Conservation (phyloP, 129 eudicot genomes). For the Flaveria trinervia region DNA sequence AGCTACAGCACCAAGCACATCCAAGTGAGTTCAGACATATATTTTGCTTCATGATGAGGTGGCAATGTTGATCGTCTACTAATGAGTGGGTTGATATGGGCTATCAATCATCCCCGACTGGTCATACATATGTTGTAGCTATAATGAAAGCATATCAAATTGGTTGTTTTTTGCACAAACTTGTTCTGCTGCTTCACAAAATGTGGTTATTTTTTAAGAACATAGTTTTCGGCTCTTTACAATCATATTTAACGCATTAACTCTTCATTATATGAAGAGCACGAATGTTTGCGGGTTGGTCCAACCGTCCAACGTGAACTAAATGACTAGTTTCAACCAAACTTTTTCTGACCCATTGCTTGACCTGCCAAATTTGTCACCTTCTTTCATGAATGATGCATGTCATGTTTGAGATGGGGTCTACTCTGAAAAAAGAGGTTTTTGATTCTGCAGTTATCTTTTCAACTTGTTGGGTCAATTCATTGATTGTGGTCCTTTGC, state of each 20-base stretch:
- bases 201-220: neutral
- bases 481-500: constrained; percentile 57
- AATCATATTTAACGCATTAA: constrained; percentile 4
- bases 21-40: constrained; percentile 51
- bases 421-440: neutral
- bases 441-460: constrained; percentile 64
- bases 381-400: constrained; percentile 9
- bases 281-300: neutral
- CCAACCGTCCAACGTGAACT: neutral
- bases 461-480: constrained; percentile 79
- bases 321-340: neutral
- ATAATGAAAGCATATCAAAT: neutral
- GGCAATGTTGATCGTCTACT: neutral
- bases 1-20: constrained; percentile 85
- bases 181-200: neutral
- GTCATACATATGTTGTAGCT: neutral
- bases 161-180: neutral
- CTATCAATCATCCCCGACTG: neutral
- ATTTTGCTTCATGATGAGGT: constrained; percentile 8
- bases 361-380: neutral
- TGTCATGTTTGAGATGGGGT: constrained; percentile 17
- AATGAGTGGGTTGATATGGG: neutral
- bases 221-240: neutral
- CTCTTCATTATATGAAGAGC: neutral
- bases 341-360: constrained; percentile 1